Conservation (phyloP, 2,329 filamentous ascomycete genomes). For the Venturia effusa region DNA sequence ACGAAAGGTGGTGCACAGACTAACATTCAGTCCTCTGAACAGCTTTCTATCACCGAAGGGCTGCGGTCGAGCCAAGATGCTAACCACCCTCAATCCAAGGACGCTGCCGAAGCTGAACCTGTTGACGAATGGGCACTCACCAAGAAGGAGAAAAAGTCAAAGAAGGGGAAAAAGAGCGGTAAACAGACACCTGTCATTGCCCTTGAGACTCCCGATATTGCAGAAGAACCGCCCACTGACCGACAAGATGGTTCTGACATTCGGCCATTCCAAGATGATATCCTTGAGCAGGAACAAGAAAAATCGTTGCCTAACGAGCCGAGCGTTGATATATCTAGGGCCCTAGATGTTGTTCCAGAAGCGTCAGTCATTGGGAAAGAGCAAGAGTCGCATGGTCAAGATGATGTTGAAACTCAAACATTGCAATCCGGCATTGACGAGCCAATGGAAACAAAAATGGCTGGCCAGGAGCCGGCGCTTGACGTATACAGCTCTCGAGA, state of each 20-base stretch:
- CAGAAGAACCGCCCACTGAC: neutral
- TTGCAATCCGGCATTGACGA: neutral
- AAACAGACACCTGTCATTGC: neutral
- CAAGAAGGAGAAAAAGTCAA: conserved; percentile 5
- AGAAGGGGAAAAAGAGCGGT: conserved; percentile 7
- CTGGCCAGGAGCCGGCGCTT: neutral
- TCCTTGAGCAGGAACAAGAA: neutral
- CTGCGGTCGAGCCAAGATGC: neutral
- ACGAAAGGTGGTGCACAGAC: conserved; percentile 1
- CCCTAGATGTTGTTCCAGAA: neutral
- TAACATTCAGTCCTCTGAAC: neutral
- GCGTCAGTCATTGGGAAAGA: neutral
- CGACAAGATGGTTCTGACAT: neutral
- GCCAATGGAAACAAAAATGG: neutral
- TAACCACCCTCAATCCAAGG: neutral
- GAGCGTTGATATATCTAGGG: neutral
- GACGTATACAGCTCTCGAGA: neutral
- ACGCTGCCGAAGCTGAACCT: neutral
- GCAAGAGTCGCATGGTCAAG: neutral
- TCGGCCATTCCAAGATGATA: neutral
- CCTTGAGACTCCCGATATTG: neutral
- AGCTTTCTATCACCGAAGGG: neutral
- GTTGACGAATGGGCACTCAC: conserved; percentile 4
- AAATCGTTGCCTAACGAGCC: neutral
- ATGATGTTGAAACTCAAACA: neutral